These are phyloP conservation scores for Pseudogymnoascus destructans DNA, from an alignment of 2,329 filamentous ascomycete species.

Conservation along the genomic window DNA sequence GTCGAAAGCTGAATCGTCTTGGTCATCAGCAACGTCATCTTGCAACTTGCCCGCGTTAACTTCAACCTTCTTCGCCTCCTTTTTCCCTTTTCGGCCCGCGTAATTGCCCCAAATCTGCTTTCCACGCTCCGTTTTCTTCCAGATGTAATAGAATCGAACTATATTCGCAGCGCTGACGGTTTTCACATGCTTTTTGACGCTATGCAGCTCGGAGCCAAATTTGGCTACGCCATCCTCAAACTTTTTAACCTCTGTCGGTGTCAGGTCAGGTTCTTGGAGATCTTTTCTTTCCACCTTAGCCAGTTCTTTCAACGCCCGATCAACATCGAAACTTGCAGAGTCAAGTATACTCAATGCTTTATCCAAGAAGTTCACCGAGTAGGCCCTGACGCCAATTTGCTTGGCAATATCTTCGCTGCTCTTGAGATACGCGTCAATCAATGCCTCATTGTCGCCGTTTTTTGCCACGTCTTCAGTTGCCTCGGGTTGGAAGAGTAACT, in stretches of 20 bases:
- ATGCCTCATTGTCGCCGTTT: conserved; percentile 31
- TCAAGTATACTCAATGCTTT: conserved; percentile 66
- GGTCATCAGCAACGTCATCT: conserved; percentile 83
- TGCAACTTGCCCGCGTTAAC: conserved; percentile 63
- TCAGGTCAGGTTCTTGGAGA: conserved; percentile 76
- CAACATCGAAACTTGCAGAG: conserved; percentile 55
- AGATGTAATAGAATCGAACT: conserved; percentile 90
- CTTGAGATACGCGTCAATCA: conserved; percentile 65
- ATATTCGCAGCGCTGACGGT: conserved; percentile 67
- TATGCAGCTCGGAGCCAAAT: conserved; percentile 79
- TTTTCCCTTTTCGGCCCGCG: conserved; percentile 77
- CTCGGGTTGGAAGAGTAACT: conserved; percentile 67
- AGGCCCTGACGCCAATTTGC: conserved; percentile 55
- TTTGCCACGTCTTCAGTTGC: conserved; percentile 30
- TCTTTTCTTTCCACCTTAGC: conserved; percentile 53
- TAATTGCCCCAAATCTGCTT: conserved; percentile 83
- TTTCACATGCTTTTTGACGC: conserved; percentile 74
- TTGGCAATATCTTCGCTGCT: conserved; percentile 46
- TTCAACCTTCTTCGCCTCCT: conserved; percentile 64
- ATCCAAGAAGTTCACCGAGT: conserved; percentile 78
- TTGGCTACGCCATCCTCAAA: conserved; percentile 88
- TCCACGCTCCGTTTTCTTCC: conserved; percentile 87
- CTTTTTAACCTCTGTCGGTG: conserved; percentile 64
- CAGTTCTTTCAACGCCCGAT: conserved; percentile 58
- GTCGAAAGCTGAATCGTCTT: conserved; percentile 94